Conservation (phyloP, 1,284 basidiomycete genomes). For the Meripilus lineatus region DNA sequence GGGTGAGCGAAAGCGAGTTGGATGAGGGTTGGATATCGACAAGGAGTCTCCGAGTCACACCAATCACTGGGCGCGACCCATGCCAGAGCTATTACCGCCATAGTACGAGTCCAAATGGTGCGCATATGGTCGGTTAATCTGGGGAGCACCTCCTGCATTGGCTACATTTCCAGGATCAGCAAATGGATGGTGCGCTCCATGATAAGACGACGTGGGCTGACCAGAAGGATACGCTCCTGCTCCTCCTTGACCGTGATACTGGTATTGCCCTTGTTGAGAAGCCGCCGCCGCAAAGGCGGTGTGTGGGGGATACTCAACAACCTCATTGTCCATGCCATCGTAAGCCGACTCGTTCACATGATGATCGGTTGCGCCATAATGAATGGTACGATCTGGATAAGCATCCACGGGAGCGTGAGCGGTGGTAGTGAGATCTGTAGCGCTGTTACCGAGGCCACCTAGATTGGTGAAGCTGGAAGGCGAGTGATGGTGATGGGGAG, state of each 20-base stretch:
- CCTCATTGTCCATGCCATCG: constrained; percentile 19
- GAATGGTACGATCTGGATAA: constrained; percentile 29
- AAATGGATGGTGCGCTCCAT: too few species aligned
- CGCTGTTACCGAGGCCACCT: constrained; percentile 18
- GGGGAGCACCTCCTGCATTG: constrained; percentile 15
- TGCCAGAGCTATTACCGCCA: too few species aligned
- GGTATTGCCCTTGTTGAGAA: constrained; percentile 21
- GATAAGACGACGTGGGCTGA: too few species aligned
- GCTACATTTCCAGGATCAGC: constrained; percentile 25
- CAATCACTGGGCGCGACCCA: too few species aligned
- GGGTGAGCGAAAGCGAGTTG: too few species aligned
- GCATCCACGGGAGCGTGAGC: constrained; percentile 20
- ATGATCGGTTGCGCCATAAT: constrained; percentile 22
- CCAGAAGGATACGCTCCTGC: constrained; percentile 7
- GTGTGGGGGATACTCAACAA: constrained; percentile 24
- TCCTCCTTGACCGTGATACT: constrained; percentile 16
- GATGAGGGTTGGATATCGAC: too few species aligned
- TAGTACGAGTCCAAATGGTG: constrained; percentile 1
- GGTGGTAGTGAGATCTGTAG: constrained; percentile 17
- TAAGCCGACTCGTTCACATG: constrained; percentile 13
- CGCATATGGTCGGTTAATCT: constrained; percentile 7
- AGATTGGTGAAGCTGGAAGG: constrained; percentile 3
- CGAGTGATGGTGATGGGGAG: constrained; percentile 10
- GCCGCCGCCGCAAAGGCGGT: constrained; percentile 21
- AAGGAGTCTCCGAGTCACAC: too few species aligned